phyloP scores from a whole-genome alignment of 2,329 filamentous ascomycete species.

The Aspergillus sp. region DNA sequence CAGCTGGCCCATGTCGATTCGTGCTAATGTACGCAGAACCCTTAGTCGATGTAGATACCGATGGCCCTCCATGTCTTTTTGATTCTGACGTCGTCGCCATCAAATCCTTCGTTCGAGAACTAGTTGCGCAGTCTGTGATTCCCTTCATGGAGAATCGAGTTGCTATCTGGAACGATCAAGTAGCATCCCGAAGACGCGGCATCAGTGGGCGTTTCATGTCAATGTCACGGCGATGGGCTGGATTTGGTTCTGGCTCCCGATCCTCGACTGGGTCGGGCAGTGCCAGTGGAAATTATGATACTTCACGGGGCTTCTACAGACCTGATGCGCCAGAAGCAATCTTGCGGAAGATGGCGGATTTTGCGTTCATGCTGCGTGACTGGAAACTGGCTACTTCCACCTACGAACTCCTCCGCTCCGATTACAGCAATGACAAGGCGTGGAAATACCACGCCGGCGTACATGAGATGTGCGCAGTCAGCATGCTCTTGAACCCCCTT shows the following conservation, averaged over 20 bases:
- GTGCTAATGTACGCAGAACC: conserved; percentile 19
- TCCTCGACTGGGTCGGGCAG: conserved; percentile 41
- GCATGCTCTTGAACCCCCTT: conserved; percentile 67
- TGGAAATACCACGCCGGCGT: conserved; percentile 92
- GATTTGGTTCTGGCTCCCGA: conserved; percentile 62
- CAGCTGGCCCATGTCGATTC: background rate
- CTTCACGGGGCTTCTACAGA: conserved; percentile 66
- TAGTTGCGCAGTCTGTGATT: conserved; percentile 88
- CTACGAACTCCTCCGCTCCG: conserved; percentile 78
- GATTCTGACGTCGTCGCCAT: conserved; percentile 87
- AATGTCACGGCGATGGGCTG: conserved; percentile 79
- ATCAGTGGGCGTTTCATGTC: conserved; percentile 91
- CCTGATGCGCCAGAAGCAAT: conserved; percentile 79
- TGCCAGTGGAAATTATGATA: conserved; percentile 61
- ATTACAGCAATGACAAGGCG: conserved; percentile 91
- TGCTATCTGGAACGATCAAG: conserved; percentile 92
- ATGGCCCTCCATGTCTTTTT: conserved; percentile 65
- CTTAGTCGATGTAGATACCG: conserved; percentile 54
- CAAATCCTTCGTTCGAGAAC: conserved; percentile 80
- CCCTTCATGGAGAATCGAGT: conserved; percentile 93
- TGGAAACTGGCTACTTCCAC: conserved; percentile 88
- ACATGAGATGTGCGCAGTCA: conserved; percentile 89
- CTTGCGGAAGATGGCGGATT: conserved; percentile 88
- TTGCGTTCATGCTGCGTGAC: conserved; percentile 92
- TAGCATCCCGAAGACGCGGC: conserved; percentile 80